Percentiles rank a stretch among this genome's conserved stretches.
These are phyloP conservation scores for Vickermania ingenoplastis DNA, from an alignment of 208 protist genomes.

Conservation along the genomic window DNA sequence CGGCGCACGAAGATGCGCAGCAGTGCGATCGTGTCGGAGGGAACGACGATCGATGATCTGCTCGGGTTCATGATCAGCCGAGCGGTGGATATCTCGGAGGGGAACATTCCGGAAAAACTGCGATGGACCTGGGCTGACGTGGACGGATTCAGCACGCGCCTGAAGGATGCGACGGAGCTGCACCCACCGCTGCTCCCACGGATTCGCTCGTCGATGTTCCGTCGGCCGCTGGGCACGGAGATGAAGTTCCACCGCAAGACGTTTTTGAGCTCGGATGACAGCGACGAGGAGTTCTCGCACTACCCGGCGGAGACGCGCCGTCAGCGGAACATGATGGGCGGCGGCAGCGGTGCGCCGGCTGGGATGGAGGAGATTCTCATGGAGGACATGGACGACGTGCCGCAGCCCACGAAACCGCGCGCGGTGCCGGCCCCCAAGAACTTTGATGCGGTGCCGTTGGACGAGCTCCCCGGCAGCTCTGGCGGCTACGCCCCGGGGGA, in stretches of 20 bases:
- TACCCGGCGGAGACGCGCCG: conserved; percentile 48
- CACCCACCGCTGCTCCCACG: conserved; percentile 59
- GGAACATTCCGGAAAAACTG: conserved; percentile 12
- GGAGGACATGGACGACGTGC: conserved; percentile 5
- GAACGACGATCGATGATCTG: conserved; percentile 68
- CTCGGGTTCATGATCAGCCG: conserved; percentile 73
- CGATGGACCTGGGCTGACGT: conserved; percentile 70
- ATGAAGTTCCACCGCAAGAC: conserved; percentile 40
- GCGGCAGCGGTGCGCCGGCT: conserved; percentile 1
- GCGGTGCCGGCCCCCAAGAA: background rate
- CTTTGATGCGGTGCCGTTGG: background rate
- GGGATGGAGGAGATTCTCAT: conserved; percentile 2
- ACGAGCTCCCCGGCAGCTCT: background rate
- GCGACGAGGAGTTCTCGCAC: conserved; percentile 70
- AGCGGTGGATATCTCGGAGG: conserved; percentile 65
- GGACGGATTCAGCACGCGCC: conserved; percentile 53
- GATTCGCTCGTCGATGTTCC: conserved; percentile 4
- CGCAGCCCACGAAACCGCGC: background rate
- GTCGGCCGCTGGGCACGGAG: conserved; percentile 17
- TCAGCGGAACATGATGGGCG: conserved; percentile 5
- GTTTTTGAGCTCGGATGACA: conserved; percentile 83
- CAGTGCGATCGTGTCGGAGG: conserved; percentile 60
- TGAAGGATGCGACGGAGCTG: conserved; percentile 45
- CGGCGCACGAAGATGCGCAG: conserved; percentile 64
- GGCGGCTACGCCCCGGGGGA: background rate